Percentiles rank a stretch among this genome's conserved stretches.
Evolutionary conservation across 192 early-diverging fungal genomes (phyloP).

Genomic region (Phlyctochytrium arcticum): DNA sequence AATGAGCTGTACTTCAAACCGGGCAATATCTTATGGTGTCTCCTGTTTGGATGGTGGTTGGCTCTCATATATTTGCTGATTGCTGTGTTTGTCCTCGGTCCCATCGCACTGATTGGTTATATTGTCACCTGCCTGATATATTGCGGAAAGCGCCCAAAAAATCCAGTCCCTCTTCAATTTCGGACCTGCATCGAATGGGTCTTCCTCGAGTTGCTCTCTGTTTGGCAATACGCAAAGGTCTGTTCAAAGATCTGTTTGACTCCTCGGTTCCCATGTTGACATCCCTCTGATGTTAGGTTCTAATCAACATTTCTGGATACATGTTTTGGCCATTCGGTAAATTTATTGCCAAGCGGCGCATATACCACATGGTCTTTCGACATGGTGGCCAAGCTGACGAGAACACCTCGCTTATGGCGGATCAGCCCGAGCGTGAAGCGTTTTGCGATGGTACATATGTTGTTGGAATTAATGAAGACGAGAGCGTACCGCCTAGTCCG

Average conservation of each 20-base stretch:
- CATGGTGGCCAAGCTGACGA: conserved; percentile 24
- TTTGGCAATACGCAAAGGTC: conserved; percentile 25
- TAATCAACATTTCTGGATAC: conserved; percentile 76
- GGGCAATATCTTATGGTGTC: conserved; percentile 84
- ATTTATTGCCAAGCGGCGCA: conserved; percentile 69
- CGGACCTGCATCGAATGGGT: conserved; percentile 38
- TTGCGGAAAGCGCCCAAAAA: conserved; percentile 15
- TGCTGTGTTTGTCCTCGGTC: conserved; percentile 52
- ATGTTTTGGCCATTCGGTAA: conserved; percentile 97
- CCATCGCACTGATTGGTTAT: conserved; percentile 34
- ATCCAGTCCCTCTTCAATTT: conserved; percentile 41
- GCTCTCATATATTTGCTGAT: conserved; percentile 58
- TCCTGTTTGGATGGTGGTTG: conserved; percentile 91
- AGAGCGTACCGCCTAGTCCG: conserved; percentile 32
- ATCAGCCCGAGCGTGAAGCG: too few relatives aligned
- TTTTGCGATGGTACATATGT: conserved; percentile 20
- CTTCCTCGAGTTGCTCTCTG: conserved; percentile 2
- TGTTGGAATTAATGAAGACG: conserved; percentile 37
- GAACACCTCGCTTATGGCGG: conserved; percentile 6
- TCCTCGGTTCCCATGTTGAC: neutral
- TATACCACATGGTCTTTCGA: conserved; percentile 29
- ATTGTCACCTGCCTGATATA: conserved; percentile 12
- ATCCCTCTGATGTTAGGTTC: conserved; percentile 35
- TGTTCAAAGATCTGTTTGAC: neutral
- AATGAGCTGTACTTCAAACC: conserved; percentile 64